A percentile compares a stretch with the other conserved stretches of the same genome.
Conservation (phyloP, 2,329 filamentous ascomycete species). For the Penicillium sp. region DNA sequence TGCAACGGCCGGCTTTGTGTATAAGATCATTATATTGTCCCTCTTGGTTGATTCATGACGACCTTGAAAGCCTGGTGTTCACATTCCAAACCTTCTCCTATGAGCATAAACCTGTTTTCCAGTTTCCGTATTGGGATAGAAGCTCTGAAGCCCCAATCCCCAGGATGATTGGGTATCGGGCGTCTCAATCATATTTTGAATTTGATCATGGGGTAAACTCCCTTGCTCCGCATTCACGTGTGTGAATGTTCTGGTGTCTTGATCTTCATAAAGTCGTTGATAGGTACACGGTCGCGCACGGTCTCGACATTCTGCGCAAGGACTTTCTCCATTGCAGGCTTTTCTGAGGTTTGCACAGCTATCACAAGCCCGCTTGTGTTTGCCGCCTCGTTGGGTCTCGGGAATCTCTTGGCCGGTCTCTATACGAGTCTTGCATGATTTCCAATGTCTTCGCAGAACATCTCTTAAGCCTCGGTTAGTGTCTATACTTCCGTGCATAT, state of each 20-base stretch:
- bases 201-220: background rate
- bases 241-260: background rate
- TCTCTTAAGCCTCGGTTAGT: constrained; percentile 15
- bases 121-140: constrained; percentile 13
- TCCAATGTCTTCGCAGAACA: constrained; percentile 30
- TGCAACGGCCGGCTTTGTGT: background rate
- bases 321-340: constrained; percentile 23
- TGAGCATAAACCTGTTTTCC: constrained; percentile 3
- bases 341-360: constrained; percentile 29
- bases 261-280: constrained; percentile 13
- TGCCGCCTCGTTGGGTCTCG: constrained; percentile 23
- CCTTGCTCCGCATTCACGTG: background rate
- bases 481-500: background rate
- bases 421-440: constrained; percentile 25
- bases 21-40: background rate
- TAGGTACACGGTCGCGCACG: constrained; percentile 24
- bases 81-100: background rate
- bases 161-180: constrained; percentile 10
- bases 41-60: background rate
- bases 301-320: constrained; percentile 25
- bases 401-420: constrained; percentile 21
- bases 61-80: background rate
- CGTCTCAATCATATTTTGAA: background rate
- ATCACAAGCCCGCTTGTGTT: constrained; percentile 32
- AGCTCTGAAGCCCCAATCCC: constrained; percentile 21